A percentile compares a stretch with the other conserved stretches of the same genome.
Conservation (phyloP, 2,329 filamentous ascomycete species). For the Lasiodiplodia hormozganensis region DNA sequence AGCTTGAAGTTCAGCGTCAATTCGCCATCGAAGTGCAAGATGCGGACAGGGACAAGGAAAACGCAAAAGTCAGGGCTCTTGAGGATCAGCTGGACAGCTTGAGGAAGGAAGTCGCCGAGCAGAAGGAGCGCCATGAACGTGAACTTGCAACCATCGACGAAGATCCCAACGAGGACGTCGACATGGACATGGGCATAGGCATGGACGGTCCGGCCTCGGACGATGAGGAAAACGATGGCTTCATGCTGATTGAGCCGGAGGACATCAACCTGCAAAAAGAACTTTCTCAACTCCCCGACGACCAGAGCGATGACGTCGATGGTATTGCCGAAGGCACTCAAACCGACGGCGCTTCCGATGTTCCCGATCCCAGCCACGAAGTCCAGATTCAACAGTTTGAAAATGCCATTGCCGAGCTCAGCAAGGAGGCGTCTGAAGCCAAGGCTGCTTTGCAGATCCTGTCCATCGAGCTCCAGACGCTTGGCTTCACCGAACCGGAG, state of each 20-base stretch:
- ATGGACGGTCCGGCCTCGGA: conserved; percentile 35
- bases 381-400: conserved; percentile 45
- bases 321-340: conserved; percentile 28
- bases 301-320: conserved; percentile 3
- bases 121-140: conserved; percentile 34
- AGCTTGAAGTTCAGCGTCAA: conserved; percentile 48
- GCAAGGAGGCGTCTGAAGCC: conserved; percentile 47
- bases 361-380: conserved; percentile 34
- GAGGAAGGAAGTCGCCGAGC: conserved; percentile 44
- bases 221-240: conserved; percentile 32
- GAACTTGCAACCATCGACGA: conserved; percentile 29
- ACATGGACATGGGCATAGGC: conserved; percentile 33
- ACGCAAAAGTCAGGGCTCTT: conserved; percentile 39
- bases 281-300: conserved; percentile 31
- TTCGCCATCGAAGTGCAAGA: conserved; percentile 49
- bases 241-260: conserved; percentile 43
- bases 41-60: conserved; percentile 42
- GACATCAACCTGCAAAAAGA: conserved; percentile 43
- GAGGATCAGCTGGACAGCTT: conserved; percentile 40
- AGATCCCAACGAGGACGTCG: conserved; percentile 32
- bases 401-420: conserved; percentile 49
- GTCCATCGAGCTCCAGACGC: conserved; percentile 52
- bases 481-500: conserved; percentile 48
- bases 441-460: conserved; percentile 51
- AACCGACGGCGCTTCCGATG: conserved; percentile 26